Base-by-base conservation (phyloP, 371 early-diverging fungal genomes). In the Syncephalastrum monosporum region DNA sequence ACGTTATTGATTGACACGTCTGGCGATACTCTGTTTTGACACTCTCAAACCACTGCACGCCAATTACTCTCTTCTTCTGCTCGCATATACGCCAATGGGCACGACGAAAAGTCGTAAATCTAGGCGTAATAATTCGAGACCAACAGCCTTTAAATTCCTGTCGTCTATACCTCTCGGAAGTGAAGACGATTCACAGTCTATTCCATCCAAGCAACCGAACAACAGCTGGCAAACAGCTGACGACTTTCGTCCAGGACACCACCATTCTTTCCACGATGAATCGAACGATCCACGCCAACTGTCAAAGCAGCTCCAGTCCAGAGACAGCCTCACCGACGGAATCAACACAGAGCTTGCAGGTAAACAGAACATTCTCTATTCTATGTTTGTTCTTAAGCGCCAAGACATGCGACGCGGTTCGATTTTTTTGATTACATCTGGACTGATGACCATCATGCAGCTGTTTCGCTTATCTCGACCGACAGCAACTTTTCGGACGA, bases 21-120 rank as follows among this genome's bases (percentile, higher is more conserved):
- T 33, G 38, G 38, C 38, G 38, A 33, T 6, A 8, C 38, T 33
- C 38, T 33, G 38, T 33, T 33, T 33, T 33, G 38, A 33, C 38
- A 33, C 16, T n/a, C 14, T 51, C 16, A 51, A 51, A 33, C 51
- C 25, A 51, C 51, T 38, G 21, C 48, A 48, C 51, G 25, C 51
- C 51, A 17, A 29, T 51, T 25, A 27, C 27, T 45, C 45, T 21
- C 24, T 29, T 27, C 29, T 60, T 54, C 29, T 19, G 14, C 50
- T 47, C 42, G 27, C 59, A 42, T 62, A 60, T 55, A 59, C 64
- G 69, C 69, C 75, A 75, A 79, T 79, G 79, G 75, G 76, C 61
- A 79, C 79, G 71, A 70, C 79, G 64, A 75, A 79, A 73, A 73
- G 77, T 79, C 79, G 76, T 71, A 74, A 69, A 72, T 65, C 79